phyloP scores from a whole-genome alignment of 176 grass and related monocot species.

The Bolboschoenus planiculmis region DNA sequence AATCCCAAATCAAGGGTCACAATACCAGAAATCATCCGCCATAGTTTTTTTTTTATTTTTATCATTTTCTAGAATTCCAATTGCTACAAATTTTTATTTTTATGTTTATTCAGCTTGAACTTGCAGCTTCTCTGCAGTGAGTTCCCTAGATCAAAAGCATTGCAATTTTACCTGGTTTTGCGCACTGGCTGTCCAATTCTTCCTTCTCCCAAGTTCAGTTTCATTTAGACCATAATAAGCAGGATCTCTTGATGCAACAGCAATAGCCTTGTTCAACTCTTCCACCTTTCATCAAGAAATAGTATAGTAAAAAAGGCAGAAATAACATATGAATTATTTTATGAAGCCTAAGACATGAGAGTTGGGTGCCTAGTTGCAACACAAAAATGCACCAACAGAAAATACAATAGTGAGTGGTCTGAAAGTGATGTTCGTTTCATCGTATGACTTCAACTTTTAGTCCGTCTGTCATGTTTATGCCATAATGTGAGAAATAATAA shows the following conservation, averaged over 20 bases:
- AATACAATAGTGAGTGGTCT: neutral
- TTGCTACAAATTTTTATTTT: too few relatives aligned
- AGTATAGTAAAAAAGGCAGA: neutral
- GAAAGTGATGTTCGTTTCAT: neutral
- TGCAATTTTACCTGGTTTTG: conserved; percentile 49
- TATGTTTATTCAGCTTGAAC: neutral
- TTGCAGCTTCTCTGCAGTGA: neutral
- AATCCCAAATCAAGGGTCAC: neutral
- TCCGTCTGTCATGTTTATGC: neutral
- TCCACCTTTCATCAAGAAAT: conserved; percentile 55
- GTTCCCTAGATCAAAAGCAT: neutral
- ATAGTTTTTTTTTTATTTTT: neutral
- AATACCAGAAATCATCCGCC: neutral
- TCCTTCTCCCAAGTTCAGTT: conserved; percentile 63
- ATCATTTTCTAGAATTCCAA: too few relatives aligned
- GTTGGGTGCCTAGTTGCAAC: neutral
- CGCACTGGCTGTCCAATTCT: conserved; percentile 60
- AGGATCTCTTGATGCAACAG: conserved; percentile 69
- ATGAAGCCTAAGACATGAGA: neutral
- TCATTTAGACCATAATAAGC: conserved; percentile 83
- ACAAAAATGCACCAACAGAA: neutral
- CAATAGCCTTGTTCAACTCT: conserved; percentile 79
- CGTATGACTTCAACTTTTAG: neutral
- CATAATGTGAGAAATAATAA: conserved; percentile 4
- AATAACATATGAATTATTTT: conserved; percentile 11